Percentiles rank a stretch among this genome's conserved stretches.
phyloP scores from a whole-genome alignment of 257 asterid species.

The Misopates orontium region DNA sequence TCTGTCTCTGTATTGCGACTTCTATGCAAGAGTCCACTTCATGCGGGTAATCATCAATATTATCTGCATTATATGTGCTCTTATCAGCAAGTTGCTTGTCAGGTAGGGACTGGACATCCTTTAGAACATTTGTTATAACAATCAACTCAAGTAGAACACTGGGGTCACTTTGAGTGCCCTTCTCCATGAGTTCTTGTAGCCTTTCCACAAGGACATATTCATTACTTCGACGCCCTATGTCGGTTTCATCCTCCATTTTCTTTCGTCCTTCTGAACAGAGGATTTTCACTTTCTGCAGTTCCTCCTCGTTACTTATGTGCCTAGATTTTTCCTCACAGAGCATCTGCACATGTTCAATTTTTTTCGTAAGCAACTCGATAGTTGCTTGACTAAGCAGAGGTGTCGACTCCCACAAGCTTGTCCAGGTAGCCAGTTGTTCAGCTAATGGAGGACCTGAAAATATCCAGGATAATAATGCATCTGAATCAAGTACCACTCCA shows the following conservation, averaged over 20 bases:
- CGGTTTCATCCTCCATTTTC: slow-evolving; percentile 63
- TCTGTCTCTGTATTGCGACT: slow-evolving; percentile 87
- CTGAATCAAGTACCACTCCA: slow-evolving; percentile 60
- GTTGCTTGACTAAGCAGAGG: slow-evolving; percentile 62
- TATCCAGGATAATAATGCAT: slow-evolving; percentile 86
- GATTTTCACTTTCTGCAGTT: slow-evolving; percentile 78
- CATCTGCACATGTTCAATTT: slow-evolving; percentile 69
- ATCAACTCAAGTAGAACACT: slow-evolving; percentile 72
- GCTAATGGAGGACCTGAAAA: slow-evolving; percentile 66
- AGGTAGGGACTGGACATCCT: slow-evolving; percentile 78
- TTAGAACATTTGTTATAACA: slow-evolving; percentile 77
- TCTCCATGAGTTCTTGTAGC: slow-evolving; percentile 67
- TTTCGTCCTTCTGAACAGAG: slow-evolving; percentile 83
- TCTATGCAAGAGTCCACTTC: slow-evolving; percentile 87
- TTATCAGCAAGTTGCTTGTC: no score
- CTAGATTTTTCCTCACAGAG: slow-evolving; percentile 84
- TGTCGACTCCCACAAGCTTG: slow-evolving; percentile 59
- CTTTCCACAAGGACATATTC: slow-evolving; percentile 69
- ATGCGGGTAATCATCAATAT: no score
- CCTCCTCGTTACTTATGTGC: slow-evolving; percentile 78
- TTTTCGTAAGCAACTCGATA: slow-evolving; percentile 78
- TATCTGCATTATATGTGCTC: no score
- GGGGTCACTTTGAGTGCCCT: slow-evolving; percentile 46
- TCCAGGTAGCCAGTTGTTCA: slow-evolving; percentile 72
- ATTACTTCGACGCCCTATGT: slow-evolving; percentile 53